Evolutionary conservation across 2,329 filamentous ascomycete genomes (phyloP).

Genomic region (Alternaria alternata): DNA sequence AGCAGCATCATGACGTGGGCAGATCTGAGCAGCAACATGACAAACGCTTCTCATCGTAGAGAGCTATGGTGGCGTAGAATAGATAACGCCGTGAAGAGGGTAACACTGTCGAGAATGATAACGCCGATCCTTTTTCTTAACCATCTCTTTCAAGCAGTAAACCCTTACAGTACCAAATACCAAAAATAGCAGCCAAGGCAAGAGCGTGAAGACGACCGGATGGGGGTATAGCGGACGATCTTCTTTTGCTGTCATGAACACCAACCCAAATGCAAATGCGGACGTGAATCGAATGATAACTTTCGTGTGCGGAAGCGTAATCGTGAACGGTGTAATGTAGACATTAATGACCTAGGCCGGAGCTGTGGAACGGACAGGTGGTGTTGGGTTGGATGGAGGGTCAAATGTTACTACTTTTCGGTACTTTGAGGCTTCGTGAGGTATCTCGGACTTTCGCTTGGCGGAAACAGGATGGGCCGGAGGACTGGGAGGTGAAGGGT

Average conservation of each 20-base stretch:
- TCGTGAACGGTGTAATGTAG: slow-evolving; percentile 8
- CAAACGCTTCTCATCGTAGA: slow-evolving; percentile 7
- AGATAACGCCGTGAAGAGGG: slow-evolving; percentile 1
- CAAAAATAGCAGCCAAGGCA: slow-evolving; percentile 1
- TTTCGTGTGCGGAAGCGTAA: slow-evolving; percentile 10
- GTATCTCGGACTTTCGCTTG: slow-evolving; percentile 31
- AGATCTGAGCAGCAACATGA: slow-evolving; percentile 3
- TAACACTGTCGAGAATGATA: slow-evolving; percentile 8
- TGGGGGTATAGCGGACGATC: slow-evolving; percentile 32
- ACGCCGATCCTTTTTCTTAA: slow-evolving; percentile 19
- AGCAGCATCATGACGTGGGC: slow-evolving; percentile 12
- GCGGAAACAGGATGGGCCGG: slow-evolving; percentile 10
- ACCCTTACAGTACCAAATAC: neutral
- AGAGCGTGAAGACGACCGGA: slow-evolving; percentile 14
- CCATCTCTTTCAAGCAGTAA: slow-evolving; percentile 11
- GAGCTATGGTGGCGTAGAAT: neutral
- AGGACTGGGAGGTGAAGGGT: neutral
- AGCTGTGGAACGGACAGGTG: slow-evolving; percentile 24
- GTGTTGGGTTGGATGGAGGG: slow-evolving; percentile 14
- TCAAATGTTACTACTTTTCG: slow-evolving; percentile 23
- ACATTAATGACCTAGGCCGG: slow-evolving; percentile 13
- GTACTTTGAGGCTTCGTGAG: slow-evolving; percentile 24
- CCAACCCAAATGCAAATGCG: slow-evolving; percentile 32
- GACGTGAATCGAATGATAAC: slow-evolving; percentile 15
- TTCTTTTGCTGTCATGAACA: slow-evolving; percentile 27